Base-by-base conservation (phyloP, 192 early-diverging fungal species). In the Backusella westeae region DNA sequence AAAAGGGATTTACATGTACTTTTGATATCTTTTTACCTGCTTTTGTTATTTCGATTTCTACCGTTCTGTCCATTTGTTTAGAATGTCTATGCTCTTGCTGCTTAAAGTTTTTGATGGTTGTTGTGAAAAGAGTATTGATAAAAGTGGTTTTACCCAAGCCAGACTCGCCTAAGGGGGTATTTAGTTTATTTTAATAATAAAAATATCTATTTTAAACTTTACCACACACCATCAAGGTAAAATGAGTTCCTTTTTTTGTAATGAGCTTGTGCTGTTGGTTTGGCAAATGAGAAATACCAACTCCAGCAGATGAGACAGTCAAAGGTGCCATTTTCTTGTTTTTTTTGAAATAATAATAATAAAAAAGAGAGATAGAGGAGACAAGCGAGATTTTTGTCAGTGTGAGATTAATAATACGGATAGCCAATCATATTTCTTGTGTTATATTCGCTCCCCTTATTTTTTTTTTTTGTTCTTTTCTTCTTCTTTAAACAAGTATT, bases 151-250 rank as follows among this genome's bases (percentile, higher is more conserved):
- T 99, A 71, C 98, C 98, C 23, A 98, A 86, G 26, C 98, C 98
- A 53, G 96, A 94, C 80, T 96, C 95, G 53, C 97, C 94, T 95
- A 78, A 34, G 46, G 46, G 46, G 19, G 19, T 19, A 1, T 6
- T 49, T 80, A 36, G 41, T 41, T 38, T n/a, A 49, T 49, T 49
- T 49, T 49, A 49, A 49, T 49, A 49, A n/a, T 6, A 49, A 44
- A 44, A 1, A 44, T 15, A 44, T 44, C 5, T 41, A 63, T 34
- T 76, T 32, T 10, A 32, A 29, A 56, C 86, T 90, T 80, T 85
- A 92, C 94, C 97, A 75, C 98, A 97, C 17, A 98, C 94, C 96
- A 99, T 98, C 82, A 98, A 76, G 44, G 96, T 98, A 81, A 98
- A 98, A 78, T 93, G 90, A 86, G 96, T 95, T 6, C 96, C 96